These are phyloP conservation scores for Phyllosticta citrichinensis DNA, from an alignment of 2,329 filamentous ascomycete genomes.

Conservation along the genomic window DNA sequence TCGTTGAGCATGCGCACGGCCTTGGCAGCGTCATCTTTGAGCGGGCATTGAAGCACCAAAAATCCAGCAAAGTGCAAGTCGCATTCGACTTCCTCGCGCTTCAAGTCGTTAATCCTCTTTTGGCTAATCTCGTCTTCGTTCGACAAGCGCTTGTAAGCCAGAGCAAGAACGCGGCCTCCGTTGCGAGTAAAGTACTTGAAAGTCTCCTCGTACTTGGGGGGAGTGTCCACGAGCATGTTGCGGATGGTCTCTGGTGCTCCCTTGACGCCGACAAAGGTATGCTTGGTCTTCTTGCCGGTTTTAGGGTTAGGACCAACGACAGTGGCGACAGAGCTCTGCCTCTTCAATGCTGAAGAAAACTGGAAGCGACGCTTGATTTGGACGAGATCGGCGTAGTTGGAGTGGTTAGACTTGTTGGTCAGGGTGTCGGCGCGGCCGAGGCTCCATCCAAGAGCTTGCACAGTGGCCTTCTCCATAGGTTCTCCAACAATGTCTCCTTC, in stretches of 20 bases:
- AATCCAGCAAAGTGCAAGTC: constrained; percentile 87
- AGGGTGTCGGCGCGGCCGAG: constrained; percentile 85
- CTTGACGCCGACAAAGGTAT: constrained; percentile 92
- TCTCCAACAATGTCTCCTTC: constrained; percentile 96
- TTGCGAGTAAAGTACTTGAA: constrained; percentile 97
- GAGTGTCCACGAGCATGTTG: constrained; percentile 77
- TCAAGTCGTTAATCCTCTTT: constrained; percentile 81
- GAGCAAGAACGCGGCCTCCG: constrained; percentile 83
- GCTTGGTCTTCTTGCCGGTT: constrained; percentile 65
- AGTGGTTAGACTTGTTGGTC: constrained; percentile 50
- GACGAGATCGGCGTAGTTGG: constrained; percentile 57
- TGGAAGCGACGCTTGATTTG: constrained; percentile 97
- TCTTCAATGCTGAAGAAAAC: constrained; percentile 92
- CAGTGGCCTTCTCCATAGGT: constrained; percentile 96
- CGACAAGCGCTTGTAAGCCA: constrained; percentile 88
- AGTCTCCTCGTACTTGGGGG: constrained; percentile 88
- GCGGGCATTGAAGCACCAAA: constrained; percentile 84
- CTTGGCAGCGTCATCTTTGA: constrained; percentile 93
- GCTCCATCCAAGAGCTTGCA: constrained; percentile 80
- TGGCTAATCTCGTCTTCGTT: constrained; percentile 71
- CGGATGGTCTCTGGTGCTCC: constrained; percentile 95
- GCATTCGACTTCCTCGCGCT: constrained; percentile 83
- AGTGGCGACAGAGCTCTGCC: constrained; percentile 87
- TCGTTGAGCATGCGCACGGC: constrained; percentile 96
- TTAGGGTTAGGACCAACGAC: constrained; percentile 62